Evolutionary conservation across 305 asterid species (phyloP).

Genomic region (Plantago lanceolata): DNA sequence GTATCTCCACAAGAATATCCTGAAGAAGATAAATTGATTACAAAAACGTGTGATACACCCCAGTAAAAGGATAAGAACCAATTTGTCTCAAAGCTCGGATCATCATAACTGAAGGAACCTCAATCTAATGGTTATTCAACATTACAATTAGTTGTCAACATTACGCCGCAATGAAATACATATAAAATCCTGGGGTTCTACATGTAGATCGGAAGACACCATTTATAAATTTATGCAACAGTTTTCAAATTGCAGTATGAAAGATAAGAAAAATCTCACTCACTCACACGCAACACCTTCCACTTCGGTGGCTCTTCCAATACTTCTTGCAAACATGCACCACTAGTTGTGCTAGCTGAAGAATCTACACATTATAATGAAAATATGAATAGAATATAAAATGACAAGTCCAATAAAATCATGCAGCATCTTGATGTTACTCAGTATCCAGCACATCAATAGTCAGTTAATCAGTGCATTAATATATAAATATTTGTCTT

Average conservation of each 20-base stretch:
- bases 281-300: slow-evolving; percentile 98
- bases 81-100: slow-evolving; percentile 5
- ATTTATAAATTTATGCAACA: slow-evolving; percentile 10
- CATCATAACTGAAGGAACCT: slow-evolving; percentile 5
- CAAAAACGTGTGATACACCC: slow-evolving; percentile 16
- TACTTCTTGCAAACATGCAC: slow-evolving; percentile 64
- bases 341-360: slow-evolving; percentile 45
- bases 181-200: neutral
- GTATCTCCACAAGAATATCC: slow-evolving; percentile 82
- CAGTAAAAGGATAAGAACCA: slow-evolving; percentile 14
- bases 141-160: slow-evolving; percentile 11
- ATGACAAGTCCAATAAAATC: slow-evolving; percentile 16
- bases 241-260: slow-evolving; percentile 19
- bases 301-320: slow-evolving; percentile 95
- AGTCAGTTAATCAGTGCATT: slow-evolving; percentile 10
- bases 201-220: slow-evolving; percentile 14
- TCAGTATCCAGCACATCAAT: slow-evolving; percentile 12
- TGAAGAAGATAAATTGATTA: slow-evolving; percentile 31
- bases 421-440: slow-evolving; percentile 12
- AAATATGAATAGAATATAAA: slow-evolving; percentile 19
- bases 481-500: slow-evolving; percentile 9
- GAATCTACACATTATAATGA: slow-evolving; percentile 39
- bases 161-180: neutral
- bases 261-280: slow-evolving; percentile 50
- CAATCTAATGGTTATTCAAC: slow-evolving; percentile 18